These are phyloP conservation scores for Aspergillus sojae DNA, from an alignment of 2,329 filamentous ascomycete species.

Conservation along the genomic window DNA sequence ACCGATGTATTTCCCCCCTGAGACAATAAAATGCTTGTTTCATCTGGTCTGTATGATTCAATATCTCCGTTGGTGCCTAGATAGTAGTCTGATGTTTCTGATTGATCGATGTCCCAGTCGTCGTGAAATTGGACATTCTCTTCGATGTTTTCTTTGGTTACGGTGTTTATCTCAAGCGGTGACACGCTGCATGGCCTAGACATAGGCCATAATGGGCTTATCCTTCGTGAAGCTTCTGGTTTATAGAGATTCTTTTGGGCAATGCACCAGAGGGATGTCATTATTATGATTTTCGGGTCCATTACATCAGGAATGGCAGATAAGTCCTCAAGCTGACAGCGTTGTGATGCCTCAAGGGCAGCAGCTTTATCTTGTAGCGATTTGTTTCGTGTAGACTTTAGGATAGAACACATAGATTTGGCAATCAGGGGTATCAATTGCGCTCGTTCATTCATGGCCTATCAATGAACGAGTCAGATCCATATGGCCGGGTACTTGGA, in stretches of 20 bases:
- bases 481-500: not conserved
- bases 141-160: not conserved
- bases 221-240: constrained; percentile 14
- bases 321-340: not conserved
- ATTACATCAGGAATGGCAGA: not conserved
- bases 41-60: not conserved
- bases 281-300: constrained; percentile 23
- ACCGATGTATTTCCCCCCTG: constrained; percentile 1
- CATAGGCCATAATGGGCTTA: constrained; percentile 3
- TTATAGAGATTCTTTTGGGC: constrained; percentile 32
- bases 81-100: constrained; percentile 8
- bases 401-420: constrained; percentile 37
- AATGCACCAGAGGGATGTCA: constrained; percentile 35
- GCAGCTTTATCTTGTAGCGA: constrained; percentile 18
- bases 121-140: not conserved
- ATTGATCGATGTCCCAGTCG: not conserved
- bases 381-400: constrained; percentile 26
- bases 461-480: not conserved
- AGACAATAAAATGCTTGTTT: constrained; percentile 6
- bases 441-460: constrained; percentile 41
- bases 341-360: constrained; percentile 8
- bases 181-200: not conserved
- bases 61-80: constrained; percentile 5
- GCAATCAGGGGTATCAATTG: constrained; percentile 37
- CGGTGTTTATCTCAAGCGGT: no score